Base-by-base conservation (phyloP, 2,329 filamentous ascomycete genomes). In the Pyrenophora graminea region DNA sequence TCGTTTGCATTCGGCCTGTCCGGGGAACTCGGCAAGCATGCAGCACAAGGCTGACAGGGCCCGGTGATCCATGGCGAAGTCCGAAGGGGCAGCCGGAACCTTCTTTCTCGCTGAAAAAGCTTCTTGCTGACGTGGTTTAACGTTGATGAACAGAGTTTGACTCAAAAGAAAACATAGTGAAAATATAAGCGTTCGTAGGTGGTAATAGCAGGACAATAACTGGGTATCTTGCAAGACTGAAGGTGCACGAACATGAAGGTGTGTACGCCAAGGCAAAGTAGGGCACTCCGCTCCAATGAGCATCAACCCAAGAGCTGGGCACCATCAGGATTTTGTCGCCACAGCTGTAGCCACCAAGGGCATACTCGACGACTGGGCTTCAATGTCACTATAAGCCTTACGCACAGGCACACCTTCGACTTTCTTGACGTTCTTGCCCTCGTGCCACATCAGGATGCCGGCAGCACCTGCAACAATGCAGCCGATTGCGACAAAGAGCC, bases 401-500 rank as follows among this genome's bases (percentile, higher is more conserved):
- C 59, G 60, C 53, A 67, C 58, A 1, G 69, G 69, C 21, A 73
- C 69, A 4, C 71, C 72, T 46, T 74, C 72, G 6, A 74, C 59
- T 39, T 69, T 72, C 60, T 73, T 74, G 25, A 74, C 62, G 21
- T 63, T 58, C 46, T 71, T 88, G 6, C 88, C 88, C 69, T 94
- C 89, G 18, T 84, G 61, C 55, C 86, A 90, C 73, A 86, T 85
- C 68, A 90, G 81, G 30, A 87, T 74, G 2, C 90, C 90, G 13
- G 84, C 90, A 18, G 83, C 67, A 13, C 81, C 87, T 6, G 87
- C 87, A 4, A 88, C 84, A 17, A 86, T 79, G 64, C 86, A 91
- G 2, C 85, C 90, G 5, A 93, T 68, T 2, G 83, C 88, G 15
- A 96, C 87, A 66, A 94, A 90, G 0, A 91, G 73, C 1, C 90